Base-by-base conservation (phyloP, 108 stramenopile species). In the Mediolabrus comicus region DNA sequence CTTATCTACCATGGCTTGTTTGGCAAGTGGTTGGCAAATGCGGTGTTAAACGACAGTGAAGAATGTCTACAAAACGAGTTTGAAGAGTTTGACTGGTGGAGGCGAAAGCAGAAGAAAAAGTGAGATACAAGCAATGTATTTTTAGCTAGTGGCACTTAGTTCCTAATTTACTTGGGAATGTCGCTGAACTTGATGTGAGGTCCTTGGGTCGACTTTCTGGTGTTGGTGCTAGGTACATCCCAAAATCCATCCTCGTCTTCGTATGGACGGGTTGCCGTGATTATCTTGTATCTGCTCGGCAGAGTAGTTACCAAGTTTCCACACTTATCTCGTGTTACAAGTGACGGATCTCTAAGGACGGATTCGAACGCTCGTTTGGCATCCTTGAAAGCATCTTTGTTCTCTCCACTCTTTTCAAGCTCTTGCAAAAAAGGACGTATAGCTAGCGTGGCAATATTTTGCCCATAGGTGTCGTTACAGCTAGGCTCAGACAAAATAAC, bases 1-100 rank as follows among this genome's bases (percentile, higher is more conserved):
- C 62, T 95, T 13, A 79, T 95, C 1, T 90, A 95, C 67, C 94
- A 95, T 67, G 89, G 83, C 17, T 12, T 95, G 7, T 92, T 85
- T 77, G 91, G 86, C 3, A 62, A 79, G n/a, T 71, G 81, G 51
- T 60, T 95, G 26, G 72, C 84, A 4, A 57, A 78, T 29, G 80
- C 67, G 24, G 77, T 92, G 43, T 29, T 90, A 6, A 69, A 65
- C 3, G 43, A 71, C n/a, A 57, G 72, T 35, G 71, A 82, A 66
- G 60, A 39, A 11, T 27, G 14, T n/a, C 22, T 83, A 32, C 67
- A 46, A 14, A 28, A 67, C 11, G 25, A 75, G 16, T 75, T 75
- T 56, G 46, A 43, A 22, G 78, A 75, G 9, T 75, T 83, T 65
- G 71, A 75, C 38, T 83, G 82, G 82, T 83, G 82, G 82, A 75